phyloP scores from a whole-genome alignment of 2,329 filamentous ascomycete species.

The Penicillium polonicum region DNA sequence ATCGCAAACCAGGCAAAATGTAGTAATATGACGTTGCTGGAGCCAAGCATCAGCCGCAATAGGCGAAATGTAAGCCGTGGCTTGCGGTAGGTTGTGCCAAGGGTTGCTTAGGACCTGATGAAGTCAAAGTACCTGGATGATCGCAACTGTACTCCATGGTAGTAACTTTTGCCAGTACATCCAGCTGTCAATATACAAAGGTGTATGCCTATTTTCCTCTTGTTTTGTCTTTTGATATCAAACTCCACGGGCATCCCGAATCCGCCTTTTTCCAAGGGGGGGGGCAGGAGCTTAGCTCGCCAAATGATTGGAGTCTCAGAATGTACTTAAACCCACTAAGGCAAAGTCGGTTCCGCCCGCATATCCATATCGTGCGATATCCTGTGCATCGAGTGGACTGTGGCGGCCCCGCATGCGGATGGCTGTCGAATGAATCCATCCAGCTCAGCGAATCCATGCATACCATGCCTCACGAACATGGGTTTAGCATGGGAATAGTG shows the following conservation, averaged over 20 bases:
- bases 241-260: background rate
- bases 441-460: conserved; percentile 6
- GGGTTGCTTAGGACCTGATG: background rate
- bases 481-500: background rate
- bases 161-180: background rate
- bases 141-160: background rate
- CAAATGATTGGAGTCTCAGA: background rate
- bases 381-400: conserved; percentile 16
- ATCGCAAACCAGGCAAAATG: conserved; percentile 3
- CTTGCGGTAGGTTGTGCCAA: conserved; percentile 1
- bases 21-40: conserved; percentile 19
- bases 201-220: background rate
- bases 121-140: background rate
- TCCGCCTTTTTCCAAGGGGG: background rate
- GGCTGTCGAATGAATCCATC: conserved; percentile 11
- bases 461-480: conserved; percentile 17
- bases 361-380: conserved; percentile 13
- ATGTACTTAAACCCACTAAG: background rate
- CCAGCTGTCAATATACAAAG: background rate
- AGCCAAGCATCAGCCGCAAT: conserved; percentile 7
- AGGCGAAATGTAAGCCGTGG: conserved; percentile 1
- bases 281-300: background rate
- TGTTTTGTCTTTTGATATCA: background rate
- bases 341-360: conserved; percentile 12
- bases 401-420: conserved; percentile 22